A percentile compares a stretch with the other conserved stretches of the same genome.
phyloP scores from a whole-genome alignment of 225 moss, liverwort and hornwort genomes.

The Pleurozium schreberi region DNA sequence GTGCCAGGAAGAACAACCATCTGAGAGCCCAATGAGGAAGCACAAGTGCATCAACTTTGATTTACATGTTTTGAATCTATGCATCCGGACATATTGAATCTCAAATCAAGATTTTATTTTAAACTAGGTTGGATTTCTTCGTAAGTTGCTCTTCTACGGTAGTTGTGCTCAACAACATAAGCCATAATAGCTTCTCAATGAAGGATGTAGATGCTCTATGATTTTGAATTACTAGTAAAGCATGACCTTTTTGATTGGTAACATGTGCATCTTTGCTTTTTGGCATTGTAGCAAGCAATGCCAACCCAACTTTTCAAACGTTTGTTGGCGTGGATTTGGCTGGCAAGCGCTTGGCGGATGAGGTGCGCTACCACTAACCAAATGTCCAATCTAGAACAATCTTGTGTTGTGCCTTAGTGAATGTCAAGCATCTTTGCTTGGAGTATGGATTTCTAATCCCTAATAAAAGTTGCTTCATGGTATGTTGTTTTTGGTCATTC shows the following conservation, averaged over 20 bases:
- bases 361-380: slow-evolving; percentile 30
- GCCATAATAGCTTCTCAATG: background rate
- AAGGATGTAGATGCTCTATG: background rate
- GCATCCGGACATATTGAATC: background rate
- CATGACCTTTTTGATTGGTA: background rate
- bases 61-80: background rate
- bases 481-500: too few species aligned
- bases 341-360: slow-evolving; percentile 86
- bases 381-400: background rate
- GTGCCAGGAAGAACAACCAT: background rate
- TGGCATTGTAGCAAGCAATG: slow-evolving; percentile 57
- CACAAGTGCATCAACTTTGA: background rate
- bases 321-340: slow-evolving; percentile 81
- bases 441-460: background rate
- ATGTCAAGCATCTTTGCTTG: background rate
- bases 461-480: background rate
- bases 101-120: background rate
- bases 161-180: background rate
- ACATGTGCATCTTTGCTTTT: background rate
- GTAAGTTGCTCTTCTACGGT: background rate
- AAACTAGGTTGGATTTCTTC: background rate
- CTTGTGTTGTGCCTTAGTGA: background rate
- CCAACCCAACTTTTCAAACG: slow-evolving; percentile 71
- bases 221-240: background rate
- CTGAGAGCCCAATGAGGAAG: background rate